A percentile compares a stretch with the other conserved stretches of the same genome.
These are phyloP conservation scores for Raddia distichophylla DNA, from an alignment of 176 grass and related monocot genomes.

Conservation along the genomic window DNA sequence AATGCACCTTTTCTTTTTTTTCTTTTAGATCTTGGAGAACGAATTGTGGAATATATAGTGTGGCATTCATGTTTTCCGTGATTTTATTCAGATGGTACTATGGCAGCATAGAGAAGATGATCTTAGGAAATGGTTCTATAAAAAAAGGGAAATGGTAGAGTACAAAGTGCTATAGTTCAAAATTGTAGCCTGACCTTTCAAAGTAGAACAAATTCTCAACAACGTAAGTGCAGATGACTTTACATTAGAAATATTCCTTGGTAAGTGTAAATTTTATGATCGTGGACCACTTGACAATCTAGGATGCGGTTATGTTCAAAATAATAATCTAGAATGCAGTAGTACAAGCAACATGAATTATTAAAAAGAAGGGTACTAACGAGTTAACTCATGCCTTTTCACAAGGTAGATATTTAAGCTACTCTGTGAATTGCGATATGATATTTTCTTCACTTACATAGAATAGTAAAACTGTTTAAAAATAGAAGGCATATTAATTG, in stretches of 20 bases:
- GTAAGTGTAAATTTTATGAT: constrained; percentile 42
- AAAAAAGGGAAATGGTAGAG: neutral
- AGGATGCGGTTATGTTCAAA: neutral
- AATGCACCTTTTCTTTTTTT: neutral
- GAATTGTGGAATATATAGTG: constrained; percentile 14
- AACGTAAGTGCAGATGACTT: constrained; percentile 45
- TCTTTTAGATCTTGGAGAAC: neutral
- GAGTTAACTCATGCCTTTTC: neutral
- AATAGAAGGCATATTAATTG: neutral
- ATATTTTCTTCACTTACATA: constrained; percentile 9
- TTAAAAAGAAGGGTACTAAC: constrained; percentile 32
- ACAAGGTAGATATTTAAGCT: constrained; percentile 3
- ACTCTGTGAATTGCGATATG: neutral
- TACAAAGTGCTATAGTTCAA: neutral
- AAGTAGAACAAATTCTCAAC: constrained; percentile 51
- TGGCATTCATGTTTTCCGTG: constrained; percentile 11
- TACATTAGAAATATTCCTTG: constrained; percentile 49
- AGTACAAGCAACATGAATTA: constrained; percentile 40
- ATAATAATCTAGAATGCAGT: constrained; percentile 14
- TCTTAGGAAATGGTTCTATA: neutral
- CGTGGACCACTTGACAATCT: constrained; percentile 29
- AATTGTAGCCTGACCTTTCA: constrained; percentile 47
- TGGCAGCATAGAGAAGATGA: constrained; percentile 32
- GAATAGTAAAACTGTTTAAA: neutral
- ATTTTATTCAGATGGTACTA: constrained; percentile 29